Percentiles rank a stretch among this genome's conserved stretches.
phyloP scores from a whole-genome alignment of 1,284 basidiomycete species.

The Microbotryum saponariae region DNA sequence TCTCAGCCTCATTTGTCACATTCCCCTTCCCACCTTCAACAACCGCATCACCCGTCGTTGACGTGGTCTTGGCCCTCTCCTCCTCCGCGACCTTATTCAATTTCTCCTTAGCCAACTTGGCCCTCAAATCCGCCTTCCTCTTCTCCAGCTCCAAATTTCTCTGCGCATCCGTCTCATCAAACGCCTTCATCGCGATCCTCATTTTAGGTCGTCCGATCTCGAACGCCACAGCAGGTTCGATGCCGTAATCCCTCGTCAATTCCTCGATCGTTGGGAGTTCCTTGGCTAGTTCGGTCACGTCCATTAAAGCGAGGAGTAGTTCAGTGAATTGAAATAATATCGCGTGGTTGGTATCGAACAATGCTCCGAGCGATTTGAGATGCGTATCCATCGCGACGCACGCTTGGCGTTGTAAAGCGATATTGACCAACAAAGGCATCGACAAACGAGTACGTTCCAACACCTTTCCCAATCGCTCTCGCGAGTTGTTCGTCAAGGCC shows the following conservation, averaged over 20 bases:
- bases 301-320: conserved; percentile 43
- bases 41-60: conserved; percentile 3
- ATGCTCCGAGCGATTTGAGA: conserved; percentile 71
- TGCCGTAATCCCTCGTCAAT: conserved; percentile 63
- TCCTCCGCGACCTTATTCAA: conserved; percentile 7
- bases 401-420: conserved; percentile 76
- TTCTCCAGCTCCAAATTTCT: conserved; percentile 20
- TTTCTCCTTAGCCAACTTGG: conserved; percentile 44
- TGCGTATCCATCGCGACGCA: conserved; percentile 61
- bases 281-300: conserved; percentile 41
- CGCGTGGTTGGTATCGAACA: conserved; percentile 63
- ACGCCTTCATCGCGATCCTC: conserved; percentile 49
- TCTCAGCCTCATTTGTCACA: conserved; percentile 37
- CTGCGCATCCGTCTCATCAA: neutral
- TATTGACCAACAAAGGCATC: conserved; percentile 73
- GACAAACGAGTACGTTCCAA: conserved; percentile 66
- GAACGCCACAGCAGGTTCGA: conserved; percentile 79
- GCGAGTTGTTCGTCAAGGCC: conserved; percentile 55
- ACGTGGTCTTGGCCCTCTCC: neutral
- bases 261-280: conserved; percentile 58
- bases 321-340: conserved; percentile 51
- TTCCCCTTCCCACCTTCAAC: conserved; percentile 63
- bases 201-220: conserved; percentile 79
- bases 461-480: conserved; percentile 59
- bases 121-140: conserved; percentile 36